A percentile compares a stretch with the other conserved stretches of the same genome.
These are phyloP conservation scores for Beauveria scarabaeidicola DNA, from an alignment of 2,329 filamentous ascomycete genomes.

Conservation along the genomic window DNA sequence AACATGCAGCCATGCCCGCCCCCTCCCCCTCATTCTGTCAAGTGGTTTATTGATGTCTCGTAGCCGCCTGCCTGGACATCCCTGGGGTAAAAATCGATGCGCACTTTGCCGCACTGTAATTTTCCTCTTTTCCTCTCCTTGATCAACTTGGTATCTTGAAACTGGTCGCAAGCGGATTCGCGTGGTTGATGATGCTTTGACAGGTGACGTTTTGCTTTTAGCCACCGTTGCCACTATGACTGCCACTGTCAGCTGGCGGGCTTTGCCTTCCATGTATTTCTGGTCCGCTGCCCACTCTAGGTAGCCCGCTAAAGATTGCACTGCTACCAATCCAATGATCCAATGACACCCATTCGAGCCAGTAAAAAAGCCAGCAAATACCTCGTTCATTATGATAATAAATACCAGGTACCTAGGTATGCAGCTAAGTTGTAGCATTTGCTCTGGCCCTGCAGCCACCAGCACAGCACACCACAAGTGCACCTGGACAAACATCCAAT, in stretches of 20 bases:
- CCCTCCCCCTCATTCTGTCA: not conserved
- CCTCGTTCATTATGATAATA: no score
- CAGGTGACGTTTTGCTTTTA: not conserved
- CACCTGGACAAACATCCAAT: no score
- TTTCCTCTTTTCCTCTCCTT: no score
- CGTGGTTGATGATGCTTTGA: not conserved
- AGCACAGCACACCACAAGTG: no score
- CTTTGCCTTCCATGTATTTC: no score
- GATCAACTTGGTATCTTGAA: no score
- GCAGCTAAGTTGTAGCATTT: no score
- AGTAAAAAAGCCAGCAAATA: not conserved
- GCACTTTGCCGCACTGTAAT: no score
- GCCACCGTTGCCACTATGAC: not conserved
- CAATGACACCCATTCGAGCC: not conserved
- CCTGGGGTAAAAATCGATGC: not conserved
- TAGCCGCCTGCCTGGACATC: not conserved
- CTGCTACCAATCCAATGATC: not conserved
- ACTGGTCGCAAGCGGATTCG: not conserved
- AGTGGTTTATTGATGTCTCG: not conserved
- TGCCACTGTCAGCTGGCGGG: not conserved
- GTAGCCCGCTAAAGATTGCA: not conserved
- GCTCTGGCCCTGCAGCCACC: no score
- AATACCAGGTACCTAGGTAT: no score
- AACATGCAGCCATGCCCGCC: not conserved
- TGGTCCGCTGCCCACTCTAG: not conserved